Base-by-base conservation (phyloP, 73 alveolate genomes). In the Paramecium primaurelia region DNA sequence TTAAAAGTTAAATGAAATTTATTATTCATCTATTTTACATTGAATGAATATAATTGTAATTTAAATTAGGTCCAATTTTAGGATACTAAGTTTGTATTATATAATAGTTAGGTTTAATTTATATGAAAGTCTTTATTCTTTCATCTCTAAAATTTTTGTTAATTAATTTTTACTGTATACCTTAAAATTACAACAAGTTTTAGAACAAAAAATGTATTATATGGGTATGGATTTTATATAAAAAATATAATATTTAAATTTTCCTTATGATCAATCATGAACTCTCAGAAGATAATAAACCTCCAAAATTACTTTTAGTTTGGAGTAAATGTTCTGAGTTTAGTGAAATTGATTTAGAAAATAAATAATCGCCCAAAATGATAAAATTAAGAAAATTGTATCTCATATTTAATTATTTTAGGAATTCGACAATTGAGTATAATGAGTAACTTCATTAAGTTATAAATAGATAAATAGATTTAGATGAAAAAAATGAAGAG, bases 251-350 rank as follows among this genome's bases (percentile, higher is more conserved):
- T 64, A 64, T 64, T 64, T 64, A 64, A 64, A 64, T 32, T 32
- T 28, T 64, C 28, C 20, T 22, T 64, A 64, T 64, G 84, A 64
- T 16, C 30, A 64, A 64, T 64, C 84, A 28, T 4, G 84, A 64
- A 64, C 84, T 64, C 42, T 64, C 84, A 34, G 84, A 64, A 28
- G 84, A 64, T 0, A 10, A 64, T 64, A 64, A 20, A 47, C 91
- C 91, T 42, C 91, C 91, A 8, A 25, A 14, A 25, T 42, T 80
- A 14, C 14, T 80, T 6, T 47, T 40, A 47, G 14, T 6, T 10
- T 80, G 45, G 71, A 80, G 91, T 80, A 40, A 44, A 49, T 49
- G 75, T 45, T 80, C 91, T 80, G 77, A 80, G 44, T 80, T 80
- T 47, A 45, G 77, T n/a, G 91, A 80, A 45, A 42, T 80, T 12